phyloP scores from a whole-genome alignment of 192 early-diverging fungal genomes.

The Backusella macrospora region DNA sequence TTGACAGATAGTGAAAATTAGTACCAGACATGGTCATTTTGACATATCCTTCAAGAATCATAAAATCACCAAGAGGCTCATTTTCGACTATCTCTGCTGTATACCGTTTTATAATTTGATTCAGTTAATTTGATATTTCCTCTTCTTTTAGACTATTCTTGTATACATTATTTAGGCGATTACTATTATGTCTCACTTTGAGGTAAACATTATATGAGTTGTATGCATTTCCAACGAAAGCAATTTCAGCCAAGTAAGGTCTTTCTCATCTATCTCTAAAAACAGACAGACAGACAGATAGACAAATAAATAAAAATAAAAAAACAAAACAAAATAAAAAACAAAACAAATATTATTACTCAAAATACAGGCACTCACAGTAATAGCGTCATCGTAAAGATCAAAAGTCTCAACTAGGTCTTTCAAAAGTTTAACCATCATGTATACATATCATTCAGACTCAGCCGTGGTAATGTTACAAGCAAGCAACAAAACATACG shows the following conservation, averaged over 20 bases:
- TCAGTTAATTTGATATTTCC: constrained; percentile 76
- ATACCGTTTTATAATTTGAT: constrained; percentile 79
- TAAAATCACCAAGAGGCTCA: constrained; percentile 92
- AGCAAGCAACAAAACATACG: constrained; percentile 92
- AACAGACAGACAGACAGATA: neutral
- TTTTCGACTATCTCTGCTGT: constrained; percentile 65
- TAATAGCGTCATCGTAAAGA: constrained; percentile 81
- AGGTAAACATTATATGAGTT: constrained; percentile 96
- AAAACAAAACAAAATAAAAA: too few relatives aligned
- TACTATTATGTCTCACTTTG: constrained; percentile 79
- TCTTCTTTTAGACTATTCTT: constrained; percentile 85
- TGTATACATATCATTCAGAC: constrained; percentile 89
- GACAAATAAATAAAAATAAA: neutral
- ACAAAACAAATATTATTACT: neutral
- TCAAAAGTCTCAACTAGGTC: constrained; percentile 73
- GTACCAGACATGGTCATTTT: constrained; percentile 72
- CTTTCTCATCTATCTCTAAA: constrained; percentile 82
- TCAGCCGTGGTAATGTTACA: constrained; percentile 93
- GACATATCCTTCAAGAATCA: constrained; percentile 81
- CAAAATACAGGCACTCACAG: constrained; percentile 71
- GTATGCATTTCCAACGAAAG: constrained; percentile 90
- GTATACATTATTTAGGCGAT: constrained; percentile 91
- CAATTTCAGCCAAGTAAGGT: constrained; percentile 90
- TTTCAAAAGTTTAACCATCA: constrained; percentile 80
- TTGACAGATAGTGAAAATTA: constrained; percentile 70